Evolutionary conservation across 2,329 filamentous ascomycete species (phyloP).

Genomic region (Penicillium sp.): DNA sequence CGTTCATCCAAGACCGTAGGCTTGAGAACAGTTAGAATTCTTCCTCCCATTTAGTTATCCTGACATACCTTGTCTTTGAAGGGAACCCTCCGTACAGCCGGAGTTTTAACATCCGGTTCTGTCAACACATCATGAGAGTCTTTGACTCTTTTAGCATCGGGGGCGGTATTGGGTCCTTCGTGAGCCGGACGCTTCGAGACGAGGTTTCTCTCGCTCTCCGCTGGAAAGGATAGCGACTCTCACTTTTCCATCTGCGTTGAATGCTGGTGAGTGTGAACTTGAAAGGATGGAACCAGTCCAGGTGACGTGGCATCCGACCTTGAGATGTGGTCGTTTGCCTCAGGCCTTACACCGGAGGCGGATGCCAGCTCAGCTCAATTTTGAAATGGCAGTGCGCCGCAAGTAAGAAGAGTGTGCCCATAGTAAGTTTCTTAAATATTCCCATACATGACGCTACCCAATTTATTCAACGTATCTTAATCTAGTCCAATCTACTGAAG

Average conservation of each 20-base stretch:
- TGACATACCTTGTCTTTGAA: slow-evolving; percentile 77
- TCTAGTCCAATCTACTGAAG: too few relatives aligned
- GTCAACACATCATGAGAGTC: neutral
- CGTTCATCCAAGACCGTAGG: slow-evolving; percentile 91
- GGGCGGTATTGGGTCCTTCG: neutral
- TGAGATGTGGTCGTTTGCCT: too few relatives aligned
- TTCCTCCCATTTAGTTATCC: neutral
- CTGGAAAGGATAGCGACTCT: neutral
- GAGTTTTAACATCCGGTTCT: neutral
- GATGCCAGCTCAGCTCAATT: too few relatives aligned
- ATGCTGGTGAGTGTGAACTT: too few relatives aligned
- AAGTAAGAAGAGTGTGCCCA: too few relatives aligned
- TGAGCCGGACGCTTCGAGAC: neutral
- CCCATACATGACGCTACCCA: too few relatives aligned
- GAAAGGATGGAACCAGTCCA: too few relatives aligned
- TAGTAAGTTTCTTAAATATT: too few relatives aligned
- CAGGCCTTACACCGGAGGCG: too few relatives aligned
- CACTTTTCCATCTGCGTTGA: neutral
- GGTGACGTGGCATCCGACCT: too few relatives aligned
- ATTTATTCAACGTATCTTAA: too few relatives aligned
- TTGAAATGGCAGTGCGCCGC: too few relatives aligned
- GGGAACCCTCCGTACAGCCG: slow-evolving; percentile 62
- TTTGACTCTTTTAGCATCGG: neutral
- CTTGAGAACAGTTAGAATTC: slow-evolving; percentile 41
- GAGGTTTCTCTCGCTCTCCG: neutral